Evolutionary conservation across 306 rosid species (phyloP), one percentile per base, ranked within the genome.

Genomic region (Quercus ilex): DNA sequence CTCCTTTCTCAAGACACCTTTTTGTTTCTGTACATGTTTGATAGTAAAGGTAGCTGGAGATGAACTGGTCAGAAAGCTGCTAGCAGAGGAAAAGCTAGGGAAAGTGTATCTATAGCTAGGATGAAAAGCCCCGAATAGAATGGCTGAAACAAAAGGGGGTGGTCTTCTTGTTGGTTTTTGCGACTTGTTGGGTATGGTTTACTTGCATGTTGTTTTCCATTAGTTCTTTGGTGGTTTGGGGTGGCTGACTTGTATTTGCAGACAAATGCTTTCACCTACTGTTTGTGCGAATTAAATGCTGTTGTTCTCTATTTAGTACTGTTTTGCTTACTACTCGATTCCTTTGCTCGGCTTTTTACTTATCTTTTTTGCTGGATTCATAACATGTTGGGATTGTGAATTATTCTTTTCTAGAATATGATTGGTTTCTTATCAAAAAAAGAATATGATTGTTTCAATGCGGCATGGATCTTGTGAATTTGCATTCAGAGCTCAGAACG

Each of bases 1-100:
- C 52, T 19, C 52, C 72, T 68, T 75, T 63, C 70, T 74, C 11
- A 13, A 81, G 74, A 69, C 41, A 79, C 78, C 87, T 67, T 81
- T 82, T 67, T 88, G 84, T 86, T 87, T 82, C 60, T 88, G 96
- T 87, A 92, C 77, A 90, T 86, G 83, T 92, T 88, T 89, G 88
- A 79, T 89, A 83, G 91, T 90, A 82, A 83, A 87, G 87, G 80
- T 89, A 89, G 81, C 87, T 88, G 20, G 79, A 79, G 88, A 72
- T 80, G 74, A 84, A 85, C 83, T 78, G 85, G 79, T 82, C 86
- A 81, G 84, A 83, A 81, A 88, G 86, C 87, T 83, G 80, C 73
- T 89, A 82, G 88, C 84, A 58, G 87, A 83, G 86, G 86, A 74
- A 83, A 78, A 46, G 81, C 83, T 82, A 75, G 86, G 85, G 67